These are phyloP conservation scores for Aureobasidium vineae DNA, from an alignment of 2,329 filamentous ascomycete species.

Conservation along the genomic window DNA sequence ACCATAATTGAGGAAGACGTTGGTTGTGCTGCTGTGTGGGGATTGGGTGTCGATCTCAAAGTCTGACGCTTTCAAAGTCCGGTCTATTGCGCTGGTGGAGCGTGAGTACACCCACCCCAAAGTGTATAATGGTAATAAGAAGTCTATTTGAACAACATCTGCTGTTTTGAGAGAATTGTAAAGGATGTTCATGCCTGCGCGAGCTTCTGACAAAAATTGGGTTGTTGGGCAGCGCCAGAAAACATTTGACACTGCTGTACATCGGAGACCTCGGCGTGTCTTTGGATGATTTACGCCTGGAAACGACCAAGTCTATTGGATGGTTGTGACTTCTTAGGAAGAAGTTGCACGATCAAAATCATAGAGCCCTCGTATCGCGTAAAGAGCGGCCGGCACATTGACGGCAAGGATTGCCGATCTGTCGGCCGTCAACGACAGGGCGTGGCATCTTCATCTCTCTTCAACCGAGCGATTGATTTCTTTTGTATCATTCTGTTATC, in stretches of 20 bases:
- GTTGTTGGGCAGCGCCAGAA: not conserved
- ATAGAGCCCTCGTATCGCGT: not conserved
- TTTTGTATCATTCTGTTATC: not conserved
- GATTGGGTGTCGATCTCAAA: not conserved
- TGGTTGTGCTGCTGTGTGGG: not conserved
- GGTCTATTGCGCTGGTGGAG: no score
- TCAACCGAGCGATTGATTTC: not conserved
- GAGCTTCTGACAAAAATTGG: not conserved
- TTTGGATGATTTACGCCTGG: no score
- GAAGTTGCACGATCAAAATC: not conserved
- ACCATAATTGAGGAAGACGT: not conserved
- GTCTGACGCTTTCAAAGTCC: not conserved
- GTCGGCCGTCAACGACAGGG: not conserved
- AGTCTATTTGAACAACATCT: not conserved
- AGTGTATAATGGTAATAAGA: not conserved
- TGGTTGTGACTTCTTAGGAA: not conserved
- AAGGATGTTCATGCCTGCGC: not conserved
- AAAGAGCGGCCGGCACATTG: not conserved
- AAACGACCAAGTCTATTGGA: not conserved
- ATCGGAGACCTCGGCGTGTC: not conserved
- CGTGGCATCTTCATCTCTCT: conserved; percentile 3
- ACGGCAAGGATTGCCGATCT: conserved; percentile 13
- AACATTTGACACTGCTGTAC: not conserved
- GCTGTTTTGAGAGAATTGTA: not conserved
- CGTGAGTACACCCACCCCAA: not conserved